Conservation (phyloP, 768 basidiomycete genomes). For the Boletus subcaerulescens region DNA sequence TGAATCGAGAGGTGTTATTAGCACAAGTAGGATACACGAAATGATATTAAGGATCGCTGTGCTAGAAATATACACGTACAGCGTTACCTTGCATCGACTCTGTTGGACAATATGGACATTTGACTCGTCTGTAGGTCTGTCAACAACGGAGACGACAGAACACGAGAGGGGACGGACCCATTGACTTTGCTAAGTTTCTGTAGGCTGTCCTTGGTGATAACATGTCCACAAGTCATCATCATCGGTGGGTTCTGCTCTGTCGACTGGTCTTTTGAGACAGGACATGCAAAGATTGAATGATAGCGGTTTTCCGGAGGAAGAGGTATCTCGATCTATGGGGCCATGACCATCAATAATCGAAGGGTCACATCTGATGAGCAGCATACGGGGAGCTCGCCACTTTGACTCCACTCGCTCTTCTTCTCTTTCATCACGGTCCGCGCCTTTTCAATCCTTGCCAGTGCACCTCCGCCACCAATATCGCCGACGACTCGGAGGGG, state of each 20-base stretch:
- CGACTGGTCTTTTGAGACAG: slow-evolving; percentile 96
- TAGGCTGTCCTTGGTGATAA: slow-evolving; percentile 89
- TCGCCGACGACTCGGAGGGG: slow-evolving; percentile 88
- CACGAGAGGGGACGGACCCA: slow-evolving; percentile 51
- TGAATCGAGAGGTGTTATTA: neutral
- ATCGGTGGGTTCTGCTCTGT: slow-evolving; percentile 93
- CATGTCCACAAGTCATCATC: slow-evolving; percentile 97
- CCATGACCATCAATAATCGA: neutral
- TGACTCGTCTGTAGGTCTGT: slow-evolving; percentile 64
- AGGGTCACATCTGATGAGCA: neutral
- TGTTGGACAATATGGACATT: slow-evolving; percentile 93
- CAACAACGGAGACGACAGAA: neutral
- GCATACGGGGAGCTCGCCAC: slow-evolving; percentile 81
- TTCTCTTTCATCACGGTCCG: slow-evolving; percentile 89
- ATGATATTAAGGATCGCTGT: neutral
- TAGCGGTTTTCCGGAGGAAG: slow-evolving; percentile 83
- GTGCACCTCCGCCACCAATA: slow-evolving; percentile 87
- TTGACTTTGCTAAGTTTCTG: slow-evolving; percentile 85
- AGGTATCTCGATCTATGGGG: slow-evolving; percentile 85
- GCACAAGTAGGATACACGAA: slow-evolving; percentile 6
- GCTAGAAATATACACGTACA: slow-evolving; percentile 64
- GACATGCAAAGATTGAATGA: slow-evolving; percentile 96
- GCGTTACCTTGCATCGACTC: slow-evolving; percentile 63
- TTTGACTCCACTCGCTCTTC: slow-evolving; percentile 89
- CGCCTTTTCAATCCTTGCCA: slow-evolving; percentile 92